phyloP scores from a whole-genome alignment of 2,329 filamentous ascomycete species.

The Alternaria novae-zelandiae region DNA sequence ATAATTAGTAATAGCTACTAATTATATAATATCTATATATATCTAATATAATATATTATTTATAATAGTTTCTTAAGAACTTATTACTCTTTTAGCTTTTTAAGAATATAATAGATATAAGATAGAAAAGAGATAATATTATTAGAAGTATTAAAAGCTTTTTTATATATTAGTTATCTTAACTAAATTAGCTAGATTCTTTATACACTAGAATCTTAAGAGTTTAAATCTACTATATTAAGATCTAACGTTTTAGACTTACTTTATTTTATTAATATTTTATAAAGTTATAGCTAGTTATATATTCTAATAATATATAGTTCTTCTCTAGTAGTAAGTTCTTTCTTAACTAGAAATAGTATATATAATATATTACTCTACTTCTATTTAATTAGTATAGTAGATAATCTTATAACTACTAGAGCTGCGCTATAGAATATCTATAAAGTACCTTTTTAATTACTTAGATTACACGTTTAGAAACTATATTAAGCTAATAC shows the following conservation, averaged over 20 bases:
- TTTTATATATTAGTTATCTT: constrained; percentile 7
- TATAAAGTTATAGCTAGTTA: neutral
- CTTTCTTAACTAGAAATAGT: neutral
- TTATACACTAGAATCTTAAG: neutral
- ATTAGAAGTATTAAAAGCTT: neutral
- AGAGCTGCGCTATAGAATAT: constrained; percentile 6
- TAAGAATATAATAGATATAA: neutral
- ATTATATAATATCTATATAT: neutral
- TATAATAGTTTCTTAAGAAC: constrained; percentile 1
- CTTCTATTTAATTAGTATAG: neutral
- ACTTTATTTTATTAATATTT: neutral
- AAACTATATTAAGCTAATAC: constrained; percentile 9
- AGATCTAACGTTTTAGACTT: neutral
- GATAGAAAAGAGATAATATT: neutral
- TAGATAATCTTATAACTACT: neutral
- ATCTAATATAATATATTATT: neutral
- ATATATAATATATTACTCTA: neutral
- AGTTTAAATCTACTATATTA: neutral
- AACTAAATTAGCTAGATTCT: neutral
- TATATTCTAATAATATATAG: neutral
- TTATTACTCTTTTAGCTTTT: neutral
- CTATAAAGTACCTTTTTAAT: neutral
- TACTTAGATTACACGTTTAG: neutral
- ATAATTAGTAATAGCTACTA: neutral
- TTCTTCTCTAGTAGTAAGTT: neutral